Evolutionary conservation across 331 rosid genomes (phyloP), one percentile per base, ranked within the genome.

Genomic region (Stylosanthes scabra): DNA sequence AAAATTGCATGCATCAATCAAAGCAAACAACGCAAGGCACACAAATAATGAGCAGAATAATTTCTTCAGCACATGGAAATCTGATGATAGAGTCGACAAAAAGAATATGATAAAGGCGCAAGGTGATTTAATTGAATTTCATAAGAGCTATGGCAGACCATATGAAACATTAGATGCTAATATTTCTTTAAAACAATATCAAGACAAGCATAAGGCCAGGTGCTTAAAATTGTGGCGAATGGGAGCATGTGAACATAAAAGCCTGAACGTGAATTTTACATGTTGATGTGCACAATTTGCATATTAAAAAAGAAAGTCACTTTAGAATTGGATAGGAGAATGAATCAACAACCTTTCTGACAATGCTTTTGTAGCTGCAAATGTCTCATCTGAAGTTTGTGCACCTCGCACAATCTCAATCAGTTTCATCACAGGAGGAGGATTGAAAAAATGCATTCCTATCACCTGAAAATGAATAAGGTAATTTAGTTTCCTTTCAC

Each of bases 401-500:
- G 91, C 91, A 3, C 96, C 95, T 61, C 90, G 87, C 12, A 93
- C 80, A 59, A 93, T 91, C 87, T 93, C 98, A 34, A 93, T 89
- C 78, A 93, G 81, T 67, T 89, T 91, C 98, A 89, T 93, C 50
- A 89, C 49, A 55, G 92, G 96, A 14, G 97, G 97, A 44, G 98
- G 97, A 72, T 93, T 91, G 97, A 93, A 88, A 74, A 93, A 93
- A 85, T 93, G 98, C 98, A 93, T 89, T 68, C 97, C 98, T 78
- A 91, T 91, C 61, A 93, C 97, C 98, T 91, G 78, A 29, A 61
- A 44, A 81, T 64, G 64, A 64, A 31, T 31, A 31, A 31, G 37
- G 37, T 64, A 74, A 20, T 20, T 20, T 9, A n/a, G 16, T 40
- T 79, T 67, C 39, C 62, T 40, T 54, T 28, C 42, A 63, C 28